Evolutionary conservation across 768 basidiomycete genomes (phyloP), one percentile per base, ranked within the genome.

Genomic region (Leccinum subgranulosum): DNA sequence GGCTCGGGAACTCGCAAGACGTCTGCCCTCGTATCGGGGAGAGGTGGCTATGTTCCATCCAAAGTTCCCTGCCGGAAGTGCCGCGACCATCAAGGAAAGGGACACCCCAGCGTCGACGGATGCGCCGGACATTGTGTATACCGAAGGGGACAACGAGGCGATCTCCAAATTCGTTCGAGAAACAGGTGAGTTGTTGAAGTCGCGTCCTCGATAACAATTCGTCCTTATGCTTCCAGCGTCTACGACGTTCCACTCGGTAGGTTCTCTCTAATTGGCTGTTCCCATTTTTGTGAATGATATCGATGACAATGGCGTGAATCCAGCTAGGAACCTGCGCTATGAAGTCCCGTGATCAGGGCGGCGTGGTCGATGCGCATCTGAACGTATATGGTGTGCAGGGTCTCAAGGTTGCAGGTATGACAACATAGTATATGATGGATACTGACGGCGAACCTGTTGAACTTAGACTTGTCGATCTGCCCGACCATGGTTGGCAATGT

Each of bases 351-450:
- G 75, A 81, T 11, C 53, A 78, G 29, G 79, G 78, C 2, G 88
- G 87, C 4, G 87, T 90, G 6, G 84, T 89, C 4, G 85, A 89
- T 62, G 55, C 77, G 4, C 73, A 73, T 28, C 66, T 88, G 49
- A 85, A 84, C 56, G 86, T 88, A 7, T 86, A 88, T 60, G 84
- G 85, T 0, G 77, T 84, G 1, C 55, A 75, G 56, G 76, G 78
- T 23, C 73, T 89, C 49, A 86, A 88, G 64, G 77, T 89, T 11
- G 84, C 83, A 49, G 85, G 82, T 82, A 55, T n/a, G 49, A 29
- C 17, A 29, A 4, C n/a, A 6, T 9, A 41, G 10, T 41, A 41
- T 19, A 41, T 41, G n/a, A 41, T 41, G n/a, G 4, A 41, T 41
- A n/a, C 50, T 36, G 41, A 56, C 29, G 8, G 6, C 6, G 23